Evolutionary conservation across 1,284 basidiomycete genomes (phyloP), one percentile per base, ranked within the genome.

Genomic region (Tetrapyrgos nigripes): DNA sequence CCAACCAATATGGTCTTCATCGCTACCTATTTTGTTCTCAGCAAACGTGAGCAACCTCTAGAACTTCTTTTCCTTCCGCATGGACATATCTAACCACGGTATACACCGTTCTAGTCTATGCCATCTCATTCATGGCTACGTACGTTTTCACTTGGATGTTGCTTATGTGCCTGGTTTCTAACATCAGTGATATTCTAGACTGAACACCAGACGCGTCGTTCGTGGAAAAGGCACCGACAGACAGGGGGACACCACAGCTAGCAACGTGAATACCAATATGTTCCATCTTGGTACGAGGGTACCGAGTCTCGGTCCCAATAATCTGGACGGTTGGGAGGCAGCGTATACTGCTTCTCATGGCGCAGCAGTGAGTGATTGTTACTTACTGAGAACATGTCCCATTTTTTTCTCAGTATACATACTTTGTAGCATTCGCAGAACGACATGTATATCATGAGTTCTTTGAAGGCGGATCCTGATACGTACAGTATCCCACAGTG

Each of bases 61-160:
- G n/a, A 4, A 6, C 17, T 28, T 68, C 6, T 19, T 27, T 23
- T 24, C 27, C 21, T 46, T 28, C 21, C 27, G 4, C 28, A 19
- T 8, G 8, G 19, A 21, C n/a, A 17, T 44, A 44, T 50, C 37
- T 35, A 40, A 48, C 19, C 28, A 46, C 26, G n/a, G n/a, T n/a
- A 53, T 46, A n/a, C 46, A 14, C 24, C 55, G 28, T 50, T 55
- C 3, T 57, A 89, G 88, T 89, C 28, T 90, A 89, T 65, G 84
- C 81, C 1, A 83, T 87, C 56, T 89, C 88, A 5, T 87, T 87
- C 68, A 76, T 89, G 65, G 85, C 87, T 55, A 86, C 88, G 85
- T 88, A 68, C 54, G 84, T 67, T 11, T 24, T 43, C 26, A 28
- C 14, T 50, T n/a, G n/a, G n/a, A 23, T 27, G 44, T 48, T 1